Conservation (phyloP, 352 stramenopile species). For the Phytophthora boehmeriae region DNA sequence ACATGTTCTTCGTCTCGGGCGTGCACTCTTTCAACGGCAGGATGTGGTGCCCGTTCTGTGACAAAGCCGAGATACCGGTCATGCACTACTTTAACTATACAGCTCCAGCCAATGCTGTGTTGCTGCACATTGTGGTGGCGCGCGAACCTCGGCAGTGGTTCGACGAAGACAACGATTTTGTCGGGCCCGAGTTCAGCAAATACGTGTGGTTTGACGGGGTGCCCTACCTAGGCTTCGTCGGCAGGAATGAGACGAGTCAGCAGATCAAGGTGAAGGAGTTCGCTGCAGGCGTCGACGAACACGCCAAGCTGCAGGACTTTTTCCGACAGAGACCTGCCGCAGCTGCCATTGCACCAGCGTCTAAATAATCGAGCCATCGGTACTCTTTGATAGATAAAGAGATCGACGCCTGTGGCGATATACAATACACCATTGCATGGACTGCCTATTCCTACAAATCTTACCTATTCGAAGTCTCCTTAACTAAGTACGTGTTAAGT, state of each 20-base stretch:
- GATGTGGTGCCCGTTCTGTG: slow-evolving; percentile 85
- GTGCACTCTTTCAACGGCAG: slow-evolving; percentile 77
- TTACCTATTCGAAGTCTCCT: too few species aligned
- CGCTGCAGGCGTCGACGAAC: slow-evolving; percentile 46
- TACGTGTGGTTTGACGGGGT: slow-evolving; percentile 65
- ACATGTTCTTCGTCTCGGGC: slow-evolving; percentile 78
- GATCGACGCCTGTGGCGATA: not conserved
- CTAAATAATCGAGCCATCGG: too few species aligned
- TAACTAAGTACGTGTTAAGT: too few species aligned
- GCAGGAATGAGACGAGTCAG: slow-evolving; percentile 42
- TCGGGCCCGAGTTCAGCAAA: slow-evolving; percentile 58
- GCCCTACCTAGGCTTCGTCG: slow-evolving; percentile 65
- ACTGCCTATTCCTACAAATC: not conserved
- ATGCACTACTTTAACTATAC: slow-evolving; percentile 84
- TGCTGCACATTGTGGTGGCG: slow-evolving; percentile 66
- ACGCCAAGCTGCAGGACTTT: slow-evolving; percentile 47
- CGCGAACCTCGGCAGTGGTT: slow-evolving; percentile 70
- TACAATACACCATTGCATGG: too few species aligned
- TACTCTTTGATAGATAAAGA: too few species aligned
- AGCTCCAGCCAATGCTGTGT: slow-evolving; percentile 53
- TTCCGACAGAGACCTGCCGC: slow-evolving; percentile 33
- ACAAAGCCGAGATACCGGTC: slow-evolving; percentile 70
- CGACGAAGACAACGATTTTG: slow-evolving; percentile 79
- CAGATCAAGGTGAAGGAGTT: slow-evolving; percentile 56
- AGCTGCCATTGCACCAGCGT: not conserved